Percentiles rank a stretch among this genome's conserved stretches.
Evolutionary conservation across 768 basidiomycete species (phyloP).

Genomic region (Coprinopsis strossmayeri): DNA sequence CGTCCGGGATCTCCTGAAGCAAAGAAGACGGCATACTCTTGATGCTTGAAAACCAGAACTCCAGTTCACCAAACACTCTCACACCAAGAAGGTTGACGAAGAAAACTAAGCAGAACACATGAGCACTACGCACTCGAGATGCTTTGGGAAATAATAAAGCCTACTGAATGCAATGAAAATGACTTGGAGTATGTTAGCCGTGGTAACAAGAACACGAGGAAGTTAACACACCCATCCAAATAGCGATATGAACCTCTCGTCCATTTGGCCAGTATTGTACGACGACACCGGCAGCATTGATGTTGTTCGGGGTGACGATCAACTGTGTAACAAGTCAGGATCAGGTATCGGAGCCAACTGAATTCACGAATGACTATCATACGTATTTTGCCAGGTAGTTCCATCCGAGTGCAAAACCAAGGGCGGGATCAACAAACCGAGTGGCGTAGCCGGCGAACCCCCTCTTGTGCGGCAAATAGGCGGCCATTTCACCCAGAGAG

Average conservation of each 20-base stretch:
- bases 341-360: not conserved
- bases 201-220: constrained; percentile 11
- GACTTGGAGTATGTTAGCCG: constrained; percentile 22
- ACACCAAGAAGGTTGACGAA: constrained; percentile 55
- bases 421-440: constrained; percentile 60
- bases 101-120: constrained; percentile 31
- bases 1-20: not conserved
- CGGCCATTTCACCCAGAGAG: constrained; percentile 44
- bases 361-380: too few species aligned
- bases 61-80: constrained; percentile 64
- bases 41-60: constrained; percentile 68
- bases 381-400: constrained; percentile 58
- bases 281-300: constrained; percentile 54
- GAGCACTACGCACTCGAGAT: not conserved
- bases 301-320: constrained; percentile 60
- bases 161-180: constrained; percentile 55
- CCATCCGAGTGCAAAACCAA: constrained; percentile 62
- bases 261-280: constrained; percentile 39
- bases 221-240: constrained; percentile 51
- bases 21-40: constrained; percentile 42
- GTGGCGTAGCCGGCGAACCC: constrained; percentile 56
- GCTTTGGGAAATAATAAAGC: constrained; percentile 9
- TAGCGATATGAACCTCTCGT: constrained; percentile 33
- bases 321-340: constrained; percentile 24
- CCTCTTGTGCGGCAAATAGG: constrained; percentile 53